phyloP scores from a whole-genome alignment of 768 basidiomycete species.

The Amanita rubescens region DNA sequence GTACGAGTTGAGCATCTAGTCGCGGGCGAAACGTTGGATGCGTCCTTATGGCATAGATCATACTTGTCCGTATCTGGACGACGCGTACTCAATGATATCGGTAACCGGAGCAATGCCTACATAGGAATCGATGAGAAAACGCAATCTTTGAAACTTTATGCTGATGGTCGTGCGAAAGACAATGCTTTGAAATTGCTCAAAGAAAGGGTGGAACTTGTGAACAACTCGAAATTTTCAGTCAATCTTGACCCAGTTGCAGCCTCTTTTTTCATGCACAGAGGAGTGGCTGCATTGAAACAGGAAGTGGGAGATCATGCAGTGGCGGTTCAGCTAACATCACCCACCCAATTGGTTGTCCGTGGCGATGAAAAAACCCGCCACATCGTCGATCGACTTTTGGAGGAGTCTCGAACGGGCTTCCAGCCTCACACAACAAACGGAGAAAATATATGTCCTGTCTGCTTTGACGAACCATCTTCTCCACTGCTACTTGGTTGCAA shows the following conservation, averaged over 20 bases:
- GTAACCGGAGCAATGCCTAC: slow-evolving; percentile 30
- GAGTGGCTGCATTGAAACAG: slow-evolving; percentile 43
- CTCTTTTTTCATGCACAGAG: slow-evolving; percentile 44
- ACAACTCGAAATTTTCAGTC: slow-evolving; percentile 35
- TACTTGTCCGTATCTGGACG: slow-evolving; percentile 24
- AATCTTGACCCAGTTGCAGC: slow-evolving; percentile 31
- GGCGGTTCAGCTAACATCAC: slow-evolving; percentile 30
- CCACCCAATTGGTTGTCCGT: slow-evolving; percentile 38
- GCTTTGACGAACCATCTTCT: no score
- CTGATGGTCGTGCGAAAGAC: no score
- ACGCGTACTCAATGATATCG: slow-evolving; percentile 28
- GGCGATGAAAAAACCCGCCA: slow-evolving; percentile 46
- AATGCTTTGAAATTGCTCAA: no score
- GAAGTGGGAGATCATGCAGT: slow-evolving; percentile 49
- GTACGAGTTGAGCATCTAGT: slow-evolving; percentile 52
- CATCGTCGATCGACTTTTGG: slow-evolving; percentile 35
- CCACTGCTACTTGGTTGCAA: neutral
- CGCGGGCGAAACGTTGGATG: no score
- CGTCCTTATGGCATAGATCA: slow-evolving; percentile 42
- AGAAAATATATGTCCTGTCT: neutral
- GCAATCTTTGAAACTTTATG: slow-evolving; percentile 34
- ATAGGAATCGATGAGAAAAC: slow-evolving; percentile 40
- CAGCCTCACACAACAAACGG: neutral
- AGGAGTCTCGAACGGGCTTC: slow-evolving; percentile 24
- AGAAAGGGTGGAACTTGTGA: no score